Percentiles rank a stretch among this genome's conserved stretches.
phyloP scores from a whole-genome alignment of 2,329 filamentous ascomycete species.

The Malbranchea zuffiana region DNA sequence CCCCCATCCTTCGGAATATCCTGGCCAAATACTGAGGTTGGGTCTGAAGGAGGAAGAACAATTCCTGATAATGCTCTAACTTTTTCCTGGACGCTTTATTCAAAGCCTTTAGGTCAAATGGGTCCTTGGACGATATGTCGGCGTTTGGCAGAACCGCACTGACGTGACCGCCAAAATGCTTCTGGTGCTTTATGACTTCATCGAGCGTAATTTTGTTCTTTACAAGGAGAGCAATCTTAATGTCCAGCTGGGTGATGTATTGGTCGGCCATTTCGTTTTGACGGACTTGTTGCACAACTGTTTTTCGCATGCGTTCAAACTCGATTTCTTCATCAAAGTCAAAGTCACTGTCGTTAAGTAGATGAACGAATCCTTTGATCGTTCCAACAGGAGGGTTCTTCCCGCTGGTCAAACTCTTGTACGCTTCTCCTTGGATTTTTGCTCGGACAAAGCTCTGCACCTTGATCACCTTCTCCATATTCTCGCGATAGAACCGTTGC shows the following conservation, averaged over 20 bases:
- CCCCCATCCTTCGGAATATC: constrained; percentile 72
- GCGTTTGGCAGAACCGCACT: constrained; percentile 76
- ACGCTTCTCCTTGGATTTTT: constrained; percentile 92
- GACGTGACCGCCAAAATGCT: constrained; percentile 84
- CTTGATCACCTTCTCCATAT: constrained; percentile 98
- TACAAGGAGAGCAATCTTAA: constrained; percentile 94
- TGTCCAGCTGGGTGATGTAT: constrained; percentile 95
- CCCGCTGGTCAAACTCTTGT: constrained; percentile 90
- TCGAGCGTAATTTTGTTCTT: constrained; percentile 99
- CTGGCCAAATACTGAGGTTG: constrained; percentile 89
- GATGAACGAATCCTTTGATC: constrained; percentile 94
- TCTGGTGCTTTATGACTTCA: constrained; percentile 93
- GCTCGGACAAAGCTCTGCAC: constrained; percentile 93
- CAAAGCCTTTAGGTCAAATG: constrained; percentile 90
- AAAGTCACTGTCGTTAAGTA: constrained; percentile 95
- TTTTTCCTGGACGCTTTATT: constrained; percentile 96
- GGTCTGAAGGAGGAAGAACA: constrained; percentile 95
- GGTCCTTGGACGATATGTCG: constrained; percentile 79
- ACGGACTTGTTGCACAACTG: constrained; percentile 90
- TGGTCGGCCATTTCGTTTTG: constrained; percentile 96
- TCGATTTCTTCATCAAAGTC: constrained; percentile 99
- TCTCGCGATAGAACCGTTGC: constrained; percentile 78
- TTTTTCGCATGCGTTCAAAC: constrained; percentile 88
- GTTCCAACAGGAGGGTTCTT: constrained; percentile 96
- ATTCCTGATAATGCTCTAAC: constrained; percentile 89